These are phyloP conservation scores for Magnusiomyces clavatus DNA, from an alignment of 1,139 yeast genomes.

Conservation along the genomic window DNA sequence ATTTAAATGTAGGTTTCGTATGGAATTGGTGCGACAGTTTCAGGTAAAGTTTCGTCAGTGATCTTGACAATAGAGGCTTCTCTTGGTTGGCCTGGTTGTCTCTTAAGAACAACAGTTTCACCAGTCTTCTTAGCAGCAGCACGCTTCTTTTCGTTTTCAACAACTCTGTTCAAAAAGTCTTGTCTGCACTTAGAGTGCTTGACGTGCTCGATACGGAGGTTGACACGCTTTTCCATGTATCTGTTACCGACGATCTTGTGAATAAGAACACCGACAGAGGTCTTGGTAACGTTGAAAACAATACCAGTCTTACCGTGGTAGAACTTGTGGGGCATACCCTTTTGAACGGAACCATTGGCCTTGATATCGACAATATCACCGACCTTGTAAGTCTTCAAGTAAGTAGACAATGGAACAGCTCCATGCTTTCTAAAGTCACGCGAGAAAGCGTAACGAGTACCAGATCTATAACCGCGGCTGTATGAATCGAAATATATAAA, in stretches of 20 bases:
- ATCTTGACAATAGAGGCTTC: constrained; percentile 71
- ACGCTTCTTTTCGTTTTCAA: constrained; percentile 90
- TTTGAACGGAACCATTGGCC: constrained; percentile 97
- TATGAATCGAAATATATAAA: constrained; percentile 5
- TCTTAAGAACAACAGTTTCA: constrained; percentile 84
- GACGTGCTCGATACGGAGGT: constrained; percentile 97
- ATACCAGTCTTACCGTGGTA: constrained; percentile 99
- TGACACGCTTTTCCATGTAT: constrained; percentile 97
- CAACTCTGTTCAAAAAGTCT: constrained; percentile 97
- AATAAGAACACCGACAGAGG: constrained; percentile 95
- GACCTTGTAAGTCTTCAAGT: constrained; percentile 95
- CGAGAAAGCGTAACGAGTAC: constrained; percentile 99
- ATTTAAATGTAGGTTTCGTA: constrained; percentile 97
- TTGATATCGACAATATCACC: constrained; percentile 99
- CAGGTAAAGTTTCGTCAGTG: constrained; percentile 69
- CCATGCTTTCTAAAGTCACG: constrained; percentile 99
- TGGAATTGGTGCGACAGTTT: constrained; percentile 98
- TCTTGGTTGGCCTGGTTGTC: constrained; percentile 99
- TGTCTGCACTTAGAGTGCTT: constrained; percentile 99
- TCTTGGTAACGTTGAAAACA: constrained; percentile 96
- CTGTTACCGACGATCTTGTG: constrained; percentile 99
- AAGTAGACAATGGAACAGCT: constrained; percentile 86
- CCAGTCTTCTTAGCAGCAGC: constrained; percentile 94
- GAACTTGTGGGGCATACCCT: constrained; percentile 99
- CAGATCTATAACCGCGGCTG: constrained; percentile 99